These are phyloP conservation scores for Coniosporium tulheliwenetii DNA, from an alignment of 2,329 filamentous ascomycete species.

Conservation along the genomic window DNA sequence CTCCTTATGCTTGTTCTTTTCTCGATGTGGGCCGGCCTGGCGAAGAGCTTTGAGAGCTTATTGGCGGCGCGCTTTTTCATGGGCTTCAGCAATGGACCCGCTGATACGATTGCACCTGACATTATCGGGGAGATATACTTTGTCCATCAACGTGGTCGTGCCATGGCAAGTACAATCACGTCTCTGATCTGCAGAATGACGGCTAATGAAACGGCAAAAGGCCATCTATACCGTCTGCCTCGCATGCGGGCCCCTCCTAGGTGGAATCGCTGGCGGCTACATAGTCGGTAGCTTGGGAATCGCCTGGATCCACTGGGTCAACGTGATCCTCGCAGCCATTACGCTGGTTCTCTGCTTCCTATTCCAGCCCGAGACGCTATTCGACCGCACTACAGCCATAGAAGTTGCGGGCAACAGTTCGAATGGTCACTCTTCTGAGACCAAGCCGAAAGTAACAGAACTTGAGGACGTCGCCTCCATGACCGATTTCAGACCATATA, in stretches of 20 bases:
- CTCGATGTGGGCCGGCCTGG: conserved; percentile 24
- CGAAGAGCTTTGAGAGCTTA: conserved; percentile 18
- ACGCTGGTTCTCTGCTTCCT: conserved; percentile 18
- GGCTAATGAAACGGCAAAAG: conserved; percentile 6
- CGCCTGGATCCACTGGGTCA: conserved; percentile 25
- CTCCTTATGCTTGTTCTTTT: conserved; percentile 17
- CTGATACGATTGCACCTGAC: conserved; percentile 24
- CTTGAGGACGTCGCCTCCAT: conserved; percentile 7
- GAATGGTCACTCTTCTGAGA: conserved; percentile 1
- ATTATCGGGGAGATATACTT: conserved; percentile 27
- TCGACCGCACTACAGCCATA: conserved; percentile 14
- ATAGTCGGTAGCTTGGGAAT: conserved; percentile 20
- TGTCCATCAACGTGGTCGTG: conserved; percentile 23
- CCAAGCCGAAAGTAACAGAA: conserved; percentile 8
- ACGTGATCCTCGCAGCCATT: conserved; percentile 18
- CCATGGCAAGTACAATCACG: conserved; percentile 13
- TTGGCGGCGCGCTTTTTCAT: conserved; percentile 22
- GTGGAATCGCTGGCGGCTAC: conserved; percentile 24
- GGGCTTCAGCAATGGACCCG: conserved; percentile 19
- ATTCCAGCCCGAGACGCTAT: conserved; percentile 24
- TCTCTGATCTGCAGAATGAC: too few species aligned
- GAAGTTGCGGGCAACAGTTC: conserved; percentile 8
- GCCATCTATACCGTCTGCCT: conserved; percentile 26
- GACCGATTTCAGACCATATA: conserved; percentile 11
- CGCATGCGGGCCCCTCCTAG: conserved; percentile 19